Conservation (phyloP, 768 basidiomycete genomes). For the Amylocystis lapponica region DNA sequence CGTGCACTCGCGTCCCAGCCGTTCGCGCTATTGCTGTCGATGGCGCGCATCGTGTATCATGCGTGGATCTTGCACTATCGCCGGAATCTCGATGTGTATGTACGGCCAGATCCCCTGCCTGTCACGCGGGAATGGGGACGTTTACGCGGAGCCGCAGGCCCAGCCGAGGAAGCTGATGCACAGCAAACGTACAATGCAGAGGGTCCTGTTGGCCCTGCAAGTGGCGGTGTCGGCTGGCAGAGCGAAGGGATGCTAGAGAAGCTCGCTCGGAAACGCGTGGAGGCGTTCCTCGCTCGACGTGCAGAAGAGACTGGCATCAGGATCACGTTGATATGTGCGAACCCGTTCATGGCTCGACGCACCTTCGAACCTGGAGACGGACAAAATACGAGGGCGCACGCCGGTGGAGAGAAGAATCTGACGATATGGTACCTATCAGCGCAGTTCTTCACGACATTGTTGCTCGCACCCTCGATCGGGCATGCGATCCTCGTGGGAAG, state of each 20-base stretch:
- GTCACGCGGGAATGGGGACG: constrained; percentile 2
- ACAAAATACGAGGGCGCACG: neutral
- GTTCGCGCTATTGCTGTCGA: constrained; percentile 46
- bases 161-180: too few relatives aligned
- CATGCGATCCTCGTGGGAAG: constrained; percentile 37
- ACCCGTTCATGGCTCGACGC: constrained; percentile 18
- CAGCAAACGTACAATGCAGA: too few relatives aligned
- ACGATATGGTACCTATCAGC: constrained; percentile 40
- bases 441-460: constrained; percentile 42
- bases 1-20: constrained; percentile 38
- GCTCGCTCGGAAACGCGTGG: constrained; percentile 22
- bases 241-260: constrained; percentile 24
- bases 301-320: constrained; percentile 28
- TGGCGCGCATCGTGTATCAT: constrained; percentile 56
- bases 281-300: constrained; percentile 31
- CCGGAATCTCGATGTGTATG: constrained; percentile 49
- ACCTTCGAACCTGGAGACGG: constrained; percentile 5
- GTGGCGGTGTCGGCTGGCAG: constrained; percentile 32
- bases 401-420: constrained; percentile 18
- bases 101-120: constrained; percentile 52
- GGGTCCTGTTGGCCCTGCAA: constrained; percentile 15
- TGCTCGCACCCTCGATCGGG: constrained; percentile 37
- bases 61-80: constrained; percentile 57
- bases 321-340: constrained; percentile 36
- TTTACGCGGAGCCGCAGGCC: neutral